Base-by-base conservation (phyloP, 805 yeast species). In the Ogataea glucozyma region DNA sequence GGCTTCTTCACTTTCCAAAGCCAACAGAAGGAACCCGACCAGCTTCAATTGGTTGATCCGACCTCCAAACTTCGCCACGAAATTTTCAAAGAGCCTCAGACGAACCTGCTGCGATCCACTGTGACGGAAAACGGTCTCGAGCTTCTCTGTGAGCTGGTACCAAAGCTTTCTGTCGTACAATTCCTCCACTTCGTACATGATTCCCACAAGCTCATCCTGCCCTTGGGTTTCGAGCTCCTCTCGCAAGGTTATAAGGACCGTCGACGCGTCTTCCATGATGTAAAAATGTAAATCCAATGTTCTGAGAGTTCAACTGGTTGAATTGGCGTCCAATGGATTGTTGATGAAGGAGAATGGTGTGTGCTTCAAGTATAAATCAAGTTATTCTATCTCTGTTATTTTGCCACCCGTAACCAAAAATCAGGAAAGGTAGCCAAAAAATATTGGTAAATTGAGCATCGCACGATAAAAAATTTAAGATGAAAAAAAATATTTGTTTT, bases 111-210 rank as follows among this genome's bases (percentile, higher is more conserved):
- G 65, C 11, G 85, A 72, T 20, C 70, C 71, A 7, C 78, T 73
- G 43, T 73, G 70, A 31, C 69, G 69, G 58, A 90, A 76, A 48
- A 73, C 75, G 26, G 69, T 70, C 4, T 68, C 66, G 44, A 93
- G 70, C 6, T 78, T 66, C 47, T 78, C 77, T 2, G 97, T 87
- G 60, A 93, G 75, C 70, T 93, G 98, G 68, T 85, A 95, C 97
- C 97, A 93, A 61, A 91, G 75, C 64, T 88, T 89, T 54, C 96
- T 74, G 59, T 89, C 96, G 67, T 88, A 85, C 44, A 73, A 71
- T 56, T 88, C 96, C 59, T 90, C 97, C 60, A 91, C 76, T 40
- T 78, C 76, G 58, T 78, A 82, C 54, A 85, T 75, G 6, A 73
- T 62, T 21, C 80, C 76, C 8, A 79, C 70, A 40, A 89, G 70